A percentile compares a stretch with the other conserved stretches of the same genome.
Evolutionary conservation across 305 asterid species (phyloP).

Genomic region (Fraxinus latifolia): DNA sequence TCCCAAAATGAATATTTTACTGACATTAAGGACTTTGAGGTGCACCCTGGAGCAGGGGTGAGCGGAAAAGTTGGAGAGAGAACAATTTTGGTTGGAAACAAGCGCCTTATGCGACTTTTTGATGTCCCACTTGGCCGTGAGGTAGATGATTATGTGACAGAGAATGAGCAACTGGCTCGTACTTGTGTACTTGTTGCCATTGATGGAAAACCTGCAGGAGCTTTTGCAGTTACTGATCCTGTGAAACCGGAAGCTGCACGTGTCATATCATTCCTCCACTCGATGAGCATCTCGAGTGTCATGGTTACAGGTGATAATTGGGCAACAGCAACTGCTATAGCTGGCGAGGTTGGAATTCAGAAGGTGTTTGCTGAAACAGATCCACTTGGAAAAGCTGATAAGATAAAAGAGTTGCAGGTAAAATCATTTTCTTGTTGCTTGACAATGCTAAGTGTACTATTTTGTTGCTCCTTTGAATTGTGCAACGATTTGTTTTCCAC

Average conservation of each 20-base stretch:
- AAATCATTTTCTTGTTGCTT: not conserved
- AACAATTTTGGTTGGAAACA: conserved; percentile 71
- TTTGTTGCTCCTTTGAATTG: not conserved
- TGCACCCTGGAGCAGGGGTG: conserved; percentile 88
- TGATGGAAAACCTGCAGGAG: conserved; percentile 72
- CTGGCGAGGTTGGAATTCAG: conserved; percentile 73
- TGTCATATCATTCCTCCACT: conserved; percentile 63
- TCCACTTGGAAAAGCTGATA: conserved; percentile 92
- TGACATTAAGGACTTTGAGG: conserved; percentile 79
- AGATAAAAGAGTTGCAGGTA: conserved; percentile 88
- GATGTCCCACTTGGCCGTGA: conserved; percentile 53
- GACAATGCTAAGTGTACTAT: not conserved
- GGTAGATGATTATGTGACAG: conserved; percentile 56
- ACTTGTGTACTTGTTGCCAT: conserved; percentile 79
- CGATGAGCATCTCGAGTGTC: conserved; percentile 69
- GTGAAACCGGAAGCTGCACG: conserved; percentile 80
- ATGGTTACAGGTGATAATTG: conserved; percentile 99
- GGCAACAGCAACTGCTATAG: conserved; percentile 91
- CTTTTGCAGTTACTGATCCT: conserved; percentile 85
- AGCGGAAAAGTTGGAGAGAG: conserved; percentile 71
- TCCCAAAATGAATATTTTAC: conserved; percentile 39
- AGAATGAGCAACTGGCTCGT: conserved; percentile 78
- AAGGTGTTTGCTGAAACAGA: conserved; percentile 90
- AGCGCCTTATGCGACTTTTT: conserved; percentile 64
- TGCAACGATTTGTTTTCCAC: not conserved